Conservation (phyloP, 2,329 filamentous ascomycete species). For the Didymella sp. region DNA sequence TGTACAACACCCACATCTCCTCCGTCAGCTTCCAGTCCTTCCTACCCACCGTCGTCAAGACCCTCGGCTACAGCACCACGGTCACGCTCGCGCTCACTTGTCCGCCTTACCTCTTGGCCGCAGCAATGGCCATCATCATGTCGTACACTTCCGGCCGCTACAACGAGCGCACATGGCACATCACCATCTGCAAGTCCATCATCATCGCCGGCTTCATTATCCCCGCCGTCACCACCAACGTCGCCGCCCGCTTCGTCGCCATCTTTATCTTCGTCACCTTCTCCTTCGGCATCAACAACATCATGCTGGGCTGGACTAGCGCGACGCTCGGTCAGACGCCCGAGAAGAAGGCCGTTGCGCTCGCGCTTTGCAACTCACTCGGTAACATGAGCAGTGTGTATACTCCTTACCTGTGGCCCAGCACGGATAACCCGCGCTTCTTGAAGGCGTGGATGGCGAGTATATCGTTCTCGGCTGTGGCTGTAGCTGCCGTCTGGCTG, state of each 20-base stretch:
- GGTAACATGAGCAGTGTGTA: slow-evolving; percentile 42
- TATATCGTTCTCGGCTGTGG: slow-evolving; percentile 33
- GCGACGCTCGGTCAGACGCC: slow-evolving; percentile 39
- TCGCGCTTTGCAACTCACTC: slow-evolving; percentile 38
- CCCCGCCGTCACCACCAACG: slow-evolving; percentile 36
- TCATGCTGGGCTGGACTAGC: slow-evolving; percentile 40
- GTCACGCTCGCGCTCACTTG: slow-evolving; percentile 49
- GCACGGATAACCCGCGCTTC: slow-evolving; percentile 33
- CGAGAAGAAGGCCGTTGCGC: slow-evolving; percentile 41
- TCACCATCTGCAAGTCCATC: slow-evolving; percentile 52
- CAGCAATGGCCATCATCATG: slow-evolving; percentile 55
- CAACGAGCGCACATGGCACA: slow-evolving; percentile 60
- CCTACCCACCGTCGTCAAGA: slow-evolving; percentile 46
- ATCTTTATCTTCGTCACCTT: slow-evolving; percentile 43
- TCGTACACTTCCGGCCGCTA: slow-evolving; percentile 59
- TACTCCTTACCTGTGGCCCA: slow-evolving; percentile 38
- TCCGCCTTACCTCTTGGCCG: slow-evolving; percentile 59
- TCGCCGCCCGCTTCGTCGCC: slow-evolving; percentile 36
- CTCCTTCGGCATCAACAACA: slow-evolving; percentile 41
- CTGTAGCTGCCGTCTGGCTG: slow-evolving; percentile 35
- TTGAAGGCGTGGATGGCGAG: slow-evolving; percentile 41
- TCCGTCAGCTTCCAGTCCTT: slow-evolving; percentile 44
- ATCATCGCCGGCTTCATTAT: slow-evolving; percentile 55
- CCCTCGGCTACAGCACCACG: slow-evolving; percentile 47
- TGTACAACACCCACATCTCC: slow-evolving; percentile 40